Conservation (phyloP, 305 asterid species). For the Fraxinus velutina region DNA sequence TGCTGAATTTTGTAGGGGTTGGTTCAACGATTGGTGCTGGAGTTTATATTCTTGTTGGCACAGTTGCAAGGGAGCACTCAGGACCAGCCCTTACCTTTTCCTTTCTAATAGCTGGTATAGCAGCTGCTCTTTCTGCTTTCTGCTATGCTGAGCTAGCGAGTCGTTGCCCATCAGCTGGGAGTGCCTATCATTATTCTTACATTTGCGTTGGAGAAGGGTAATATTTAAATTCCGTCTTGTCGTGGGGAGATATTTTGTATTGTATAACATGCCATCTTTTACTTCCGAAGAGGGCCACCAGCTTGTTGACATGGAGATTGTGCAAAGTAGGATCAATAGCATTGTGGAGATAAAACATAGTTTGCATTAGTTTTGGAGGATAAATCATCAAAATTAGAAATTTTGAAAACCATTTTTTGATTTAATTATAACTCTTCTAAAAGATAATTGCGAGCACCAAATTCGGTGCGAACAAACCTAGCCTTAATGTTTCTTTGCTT, state of each 20-base stretch:
- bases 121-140: slow-evolving; percentile 95
- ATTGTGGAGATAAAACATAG: not conserved
- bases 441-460: not conserved
- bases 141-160: slow-evolving; percentile 94
- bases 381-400: not conserved
- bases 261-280: not conserved
- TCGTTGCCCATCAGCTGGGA: slow-evolving; percentile 98
- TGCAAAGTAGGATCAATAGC: not conserved
- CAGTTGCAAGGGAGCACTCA: slow-evolving; percentile 96
- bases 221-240: not conserved
- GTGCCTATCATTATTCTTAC: slow-evolving; percentile 98
- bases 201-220: slow-evolving; percentile 96
- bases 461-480: slow-evolving; percentile 10
- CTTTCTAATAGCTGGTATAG: slow-evolving; percentile 89
- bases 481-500: not conserved
- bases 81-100: slow-evolving; percentile 91
- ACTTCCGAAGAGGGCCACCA: not conserved
- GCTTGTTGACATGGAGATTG: not conserved
- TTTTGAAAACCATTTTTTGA: not conserved
- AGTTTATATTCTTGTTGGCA: slow-evolving; percentile 90
- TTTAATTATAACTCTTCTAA: not conserved
- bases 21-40: slow-evolving; percentile 99
- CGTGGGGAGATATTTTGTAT: not conserved
- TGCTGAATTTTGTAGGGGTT: slow-evolving; percentile 57
- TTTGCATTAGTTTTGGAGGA: not conserved